A percentile compares a stretch with the other conserved stretches of the same genome.
Evolutionary conservation across 192 early-diverging fungal genomes (phyloP).

Genomic region (Coemansia sp.): DNA sequence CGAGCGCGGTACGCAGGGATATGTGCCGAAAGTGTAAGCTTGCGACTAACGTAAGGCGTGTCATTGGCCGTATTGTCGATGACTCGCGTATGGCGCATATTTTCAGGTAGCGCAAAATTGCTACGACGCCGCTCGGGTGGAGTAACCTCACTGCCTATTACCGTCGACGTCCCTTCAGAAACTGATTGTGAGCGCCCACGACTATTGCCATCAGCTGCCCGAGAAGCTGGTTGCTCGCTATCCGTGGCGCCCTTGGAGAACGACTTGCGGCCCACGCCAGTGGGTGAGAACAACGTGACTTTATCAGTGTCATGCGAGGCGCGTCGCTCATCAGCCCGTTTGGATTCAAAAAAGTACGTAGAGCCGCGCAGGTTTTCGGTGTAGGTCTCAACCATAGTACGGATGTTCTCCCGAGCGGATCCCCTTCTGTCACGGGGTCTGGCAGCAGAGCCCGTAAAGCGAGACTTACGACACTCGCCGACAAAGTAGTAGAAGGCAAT

Average conservation of each 20-base stretch:
- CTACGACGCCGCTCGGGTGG: conserved; percentile 3
- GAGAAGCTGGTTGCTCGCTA: not conserved
- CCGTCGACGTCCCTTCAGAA: conserved; percentile 24
- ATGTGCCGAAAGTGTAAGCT: conserved; percentile 26
- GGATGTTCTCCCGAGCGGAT: conserved; percentile 3
- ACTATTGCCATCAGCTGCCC: not conserved
- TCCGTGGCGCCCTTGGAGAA: not conserved
- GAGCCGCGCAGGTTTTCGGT: conserved; percentile 26
- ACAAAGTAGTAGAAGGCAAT: conserved; percentile 29
- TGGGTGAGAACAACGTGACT: not conserved
- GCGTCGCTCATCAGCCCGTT: conserved; percentile 9
- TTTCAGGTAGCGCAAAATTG: not conserved
- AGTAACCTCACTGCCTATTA: conserved; percentile 16
- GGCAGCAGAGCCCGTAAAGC: not conserved
- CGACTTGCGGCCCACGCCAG: conserved; percentile 1
- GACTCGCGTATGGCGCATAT: conserved; percentile 28
- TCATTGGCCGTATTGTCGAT: conserved; percentile 10
- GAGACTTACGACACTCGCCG: conserved; percentile 3
- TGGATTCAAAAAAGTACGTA: conserved; percentile 11
- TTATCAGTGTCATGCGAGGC: conserved; percentile 23
- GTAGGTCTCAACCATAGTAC: conserved; percentile 12
- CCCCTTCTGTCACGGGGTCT: not conserved
- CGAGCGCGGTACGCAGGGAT: conserved; percentile 23
- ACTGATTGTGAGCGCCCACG: conserved; percentile 11
- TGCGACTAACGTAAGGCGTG: conserved; percentile 20